Percentiles rank a stretch among this genome's conserved stretches.
These are phyloP conservation scores for Cymodocea nodosa DNA, from an alignment of 116 monocot genomes.

Conservation along the genomic window DNA sequence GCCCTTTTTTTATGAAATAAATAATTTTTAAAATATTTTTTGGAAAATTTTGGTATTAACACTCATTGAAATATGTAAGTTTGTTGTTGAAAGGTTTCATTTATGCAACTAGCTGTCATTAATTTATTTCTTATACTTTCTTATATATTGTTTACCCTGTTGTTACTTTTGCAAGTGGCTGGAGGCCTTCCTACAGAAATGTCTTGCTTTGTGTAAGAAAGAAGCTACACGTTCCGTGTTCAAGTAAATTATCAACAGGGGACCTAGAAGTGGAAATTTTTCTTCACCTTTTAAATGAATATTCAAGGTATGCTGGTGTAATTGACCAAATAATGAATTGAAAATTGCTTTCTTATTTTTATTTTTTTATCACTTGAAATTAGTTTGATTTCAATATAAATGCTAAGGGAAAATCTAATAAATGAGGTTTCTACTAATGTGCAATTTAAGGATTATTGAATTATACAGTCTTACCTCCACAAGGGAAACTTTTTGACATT, in stretches of 20 bases:
- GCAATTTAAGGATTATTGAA: too few relatives aligned
- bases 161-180: slow-evolving; percentile 44
- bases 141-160: background rate
- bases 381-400: too few relatives aligned
- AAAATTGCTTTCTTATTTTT: too few relatives aligned
- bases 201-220: slow-evolving; percentile 68
- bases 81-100: background rate
- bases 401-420: too few relatives aligned
- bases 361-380: too few relatives aligned
- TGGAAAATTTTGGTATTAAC: background rate
- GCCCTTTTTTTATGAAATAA: too few relatives aligned
- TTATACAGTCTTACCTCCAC: too few relatives aligned
- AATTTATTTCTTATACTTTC: background rate
- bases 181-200: slow-evolving; percentile 85
- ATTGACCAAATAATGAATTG: background rate
- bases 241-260: slow-evolving; percentile 65
- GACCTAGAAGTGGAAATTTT: slow-evolving; percentile 96
- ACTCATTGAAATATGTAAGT: background rate
- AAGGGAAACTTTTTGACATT: too few relatives aligned
- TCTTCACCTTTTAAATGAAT: slow-evolving; percentile 73
- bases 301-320: slow-evolving; percentile 55
- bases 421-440: too few relatives aligned
- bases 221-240: slow-evolving; percentile 69
- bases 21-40: background rate
- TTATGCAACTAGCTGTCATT: background rate